Conservation (phyloP, 768 basidiomycete genomes). For the Amanita rubescens region DNA sequence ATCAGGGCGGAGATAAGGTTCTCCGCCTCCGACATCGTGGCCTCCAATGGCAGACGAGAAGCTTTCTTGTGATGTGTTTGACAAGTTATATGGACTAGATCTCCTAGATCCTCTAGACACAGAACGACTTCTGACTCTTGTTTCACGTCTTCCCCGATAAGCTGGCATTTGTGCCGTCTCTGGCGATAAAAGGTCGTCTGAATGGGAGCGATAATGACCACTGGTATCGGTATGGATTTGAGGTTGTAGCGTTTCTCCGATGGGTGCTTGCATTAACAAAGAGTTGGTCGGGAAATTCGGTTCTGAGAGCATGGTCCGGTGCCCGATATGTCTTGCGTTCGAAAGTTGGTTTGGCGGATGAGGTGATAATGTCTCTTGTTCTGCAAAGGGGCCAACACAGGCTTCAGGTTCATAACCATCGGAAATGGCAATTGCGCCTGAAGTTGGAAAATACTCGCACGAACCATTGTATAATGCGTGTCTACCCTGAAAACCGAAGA, state of each 20-base stretch:
- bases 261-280: not conserved
- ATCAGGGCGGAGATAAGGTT: not conserved
- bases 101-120: slow-evolving; percentile 2
- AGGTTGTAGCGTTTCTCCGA: not conserved
- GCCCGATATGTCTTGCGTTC: not conserved
- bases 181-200: slow-evolving; percentile 4
- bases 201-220: not conserved
- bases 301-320: slow-evolving; percentile 2
- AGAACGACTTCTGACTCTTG: not conserved
- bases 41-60: not conserved
- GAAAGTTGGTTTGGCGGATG: not conserved
- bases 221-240: not conserved
- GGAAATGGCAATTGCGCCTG: not conserved
- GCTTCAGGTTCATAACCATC: not conserved
- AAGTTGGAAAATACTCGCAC: not conserved
- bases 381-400: not conserved
- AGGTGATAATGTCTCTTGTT: not conserved
- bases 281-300: not conserved
- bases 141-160: not conserved
- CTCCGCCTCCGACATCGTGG: not conserved
- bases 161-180: not conserved
- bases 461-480: not conserved
- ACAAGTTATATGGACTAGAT: not conserved
- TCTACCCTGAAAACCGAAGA: not conserved
- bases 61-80: not conserved